Conservation (phyloP, 768 basidiomycete species). For the Suillus alpinus region DNA sequence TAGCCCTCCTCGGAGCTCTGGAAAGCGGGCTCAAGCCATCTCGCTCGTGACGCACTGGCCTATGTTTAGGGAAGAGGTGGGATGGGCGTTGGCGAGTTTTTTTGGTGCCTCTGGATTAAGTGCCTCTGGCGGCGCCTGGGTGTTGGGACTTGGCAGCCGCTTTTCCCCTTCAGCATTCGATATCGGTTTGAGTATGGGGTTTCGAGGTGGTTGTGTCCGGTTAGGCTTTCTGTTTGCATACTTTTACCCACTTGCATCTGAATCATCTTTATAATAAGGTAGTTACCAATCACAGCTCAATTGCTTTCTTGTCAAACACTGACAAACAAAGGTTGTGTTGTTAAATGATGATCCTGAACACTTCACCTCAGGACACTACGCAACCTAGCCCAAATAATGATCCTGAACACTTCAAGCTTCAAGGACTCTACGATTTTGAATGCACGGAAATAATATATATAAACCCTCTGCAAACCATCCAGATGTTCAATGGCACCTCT, state of each 20-base stretch:
- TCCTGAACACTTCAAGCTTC: too few species aligned
- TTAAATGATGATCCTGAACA: too few species aligned
- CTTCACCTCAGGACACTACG: too few species aligned
- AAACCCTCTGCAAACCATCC: not conserved
- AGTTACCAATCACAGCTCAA: too few species aligned
- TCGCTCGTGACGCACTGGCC: constrained; percentile 59
- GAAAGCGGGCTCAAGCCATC: constrained; percentile 55
- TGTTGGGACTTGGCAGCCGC: not conserved
- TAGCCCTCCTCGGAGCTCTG: constrained; percentile 51
- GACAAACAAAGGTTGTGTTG: not conserved
- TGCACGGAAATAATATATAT: not conserved
- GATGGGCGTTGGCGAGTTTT: constrained; percentile 84
- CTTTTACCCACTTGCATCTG: not conserved
- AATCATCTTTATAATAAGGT: too few species aligned
- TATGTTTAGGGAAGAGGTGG: constrained; percentile 59
- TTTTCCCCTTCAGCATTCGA: not conserved
- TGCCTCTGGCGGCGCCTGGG: too few species aligned
- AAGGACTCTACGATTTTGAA: too few species aligned
- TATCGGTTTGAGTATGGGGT: not conserved
- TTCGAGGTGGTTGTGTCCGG: not conserved
- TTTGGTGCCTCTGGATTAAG: constrained; percentile 55
- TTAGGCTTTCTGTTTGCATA: not conserved
- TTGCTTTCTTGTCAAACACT: not conserved
- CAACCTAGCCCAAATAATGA: too few species aligned
- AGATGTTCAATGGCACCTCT: not conserved